Percentiles rank a stretch among this genome's conserved stretches.
phyloP scores from a whole-genome alignment of 2,329 filamentous ascomycete species.

The Coleophoma cylindrospora region DNA sequence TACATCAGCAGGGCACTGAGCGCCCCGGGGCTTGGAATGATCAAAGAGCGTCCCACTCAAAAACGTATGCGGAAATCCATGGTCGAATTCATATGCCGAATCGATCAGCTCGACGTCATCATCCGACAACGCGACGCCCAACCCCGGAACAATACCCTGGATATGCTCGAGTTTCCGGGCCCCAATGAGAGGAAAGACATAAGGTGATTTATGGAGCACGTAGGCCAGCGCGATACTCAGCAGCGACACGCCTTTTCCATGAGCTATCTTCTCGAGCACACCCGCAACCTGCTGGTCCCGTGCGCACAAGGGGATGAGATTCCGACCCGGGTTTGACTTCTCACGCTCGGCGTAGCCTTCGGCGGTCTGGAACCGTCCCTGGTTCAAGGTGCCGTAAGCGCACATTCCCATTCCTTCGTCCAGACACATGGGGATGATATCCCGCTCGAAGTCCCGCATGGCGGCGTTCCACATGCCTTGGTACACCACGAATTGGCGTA shows the following conservation, averaged over 20 bases:
- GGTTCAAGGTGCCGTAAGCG: constrained; percentile 46
- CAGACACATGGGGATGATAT: constrained; percentile 52
- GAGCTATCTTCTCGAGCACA: constrained; percentile 46
- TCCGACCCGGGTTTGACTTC: constrained; percentile 16
- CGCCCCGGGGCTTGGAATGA: no score
- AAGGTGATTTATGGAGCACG: constrained; percentile 46
- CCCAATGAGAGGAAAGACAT: constrained; percentile 53
- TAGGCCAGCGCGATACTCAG: constrained; percentile 52
- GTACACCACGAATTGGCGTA: constrained; percentile 59
- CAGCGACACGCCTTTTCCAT: constrained; percentile 44
- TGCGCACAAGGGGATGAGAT: constrained; percentile 4
- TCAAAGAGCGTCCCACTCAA: not conserved
- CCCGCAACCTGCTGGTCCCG: constrained; percentile 43
- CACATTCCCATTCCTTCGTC: constrained; percentile 48
- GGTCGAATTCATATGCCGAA: constrained; percentile 30
- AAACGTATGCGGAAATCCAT: constrained; percentile 1
- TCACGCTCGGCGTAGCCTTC: constrained; percentile 32
- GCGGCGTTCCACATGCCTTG: constrained; percentile 57
- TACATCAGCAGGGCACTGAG: no score
- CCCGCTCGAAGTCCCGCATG: constrained; percentile 55
- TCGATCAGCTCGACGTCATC: constrained; percentile 51
- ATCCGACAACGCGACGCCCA: constrained; percentile 42
- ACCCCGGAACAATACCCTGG: constrained; percentile 46
- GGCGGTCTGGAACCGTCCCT: constrained; percentile 38
- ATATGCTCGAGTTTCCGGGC: constrained; percentile 52